Base-by-base conservation (phyloP, 768 basidiomycete genomes). In the Rossbeevera mucosa region DNA sequence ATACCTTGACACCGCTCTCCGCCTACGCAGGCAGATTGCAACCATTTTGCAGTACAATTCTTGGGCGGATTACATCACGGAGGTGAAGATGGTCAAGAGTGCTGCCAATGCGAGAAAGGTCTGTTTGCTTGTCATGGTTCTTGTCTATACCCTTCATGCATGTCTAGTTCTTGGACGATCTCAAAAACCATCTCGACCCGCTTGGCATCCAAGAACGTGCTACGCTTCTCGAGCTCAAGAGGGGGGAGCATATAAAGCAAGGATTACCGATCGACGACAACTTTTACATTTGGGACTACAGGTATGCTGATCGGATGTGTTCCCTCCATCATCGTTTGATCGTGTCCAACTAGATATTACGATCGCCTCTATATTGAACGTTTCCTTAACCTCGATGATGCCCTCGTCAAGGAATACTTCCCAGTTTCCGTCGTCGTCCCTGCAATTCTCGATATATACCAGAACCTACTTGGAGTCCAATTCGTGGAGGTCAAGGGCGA, bases 251-350 rank as follows among this genome's bases (percentile, higher is more conserved):
- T 54, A 8, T 33, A 7, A 33, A 33, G 31, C 31, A 16, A 33
- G 31, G 31, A n/a, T 33, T 33, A 0, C 31, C 31, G 3, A 71
- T 83, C 56, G 86, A 92, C 54, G 80, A 81, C 53, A 71, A 85
- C 61, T 83, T 94, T 64, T 86, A 85, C 61, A 73, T 90, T 49
- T 93, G 90, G 89, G 92, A 93, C 63, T 93, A 91, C 65, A 78
- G 87, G 59, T 85, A 82, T 54, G 41, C 7, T 6, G 5, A 22
- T 14, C 3, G 8, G 7, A 13, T 41, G 2, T 24, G 21, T 43
- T 30, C 16, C 16, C 31, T 7, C 8, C 1, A 1, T 21, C 14
- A 8, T 29, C 41, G n/a, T 40, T 20, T 54, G 28, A 62, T 44
- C 7, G n/a, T 18, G 7, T 1, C 7, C 11, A 42, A 33, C 31